Percentiles rank a stretch among this genome's conserved stretches.
Evolutionary conservation across 768 basidiomycete genomes (phyloP).

Genomic region (Trametes cinnabarina): DNA sequence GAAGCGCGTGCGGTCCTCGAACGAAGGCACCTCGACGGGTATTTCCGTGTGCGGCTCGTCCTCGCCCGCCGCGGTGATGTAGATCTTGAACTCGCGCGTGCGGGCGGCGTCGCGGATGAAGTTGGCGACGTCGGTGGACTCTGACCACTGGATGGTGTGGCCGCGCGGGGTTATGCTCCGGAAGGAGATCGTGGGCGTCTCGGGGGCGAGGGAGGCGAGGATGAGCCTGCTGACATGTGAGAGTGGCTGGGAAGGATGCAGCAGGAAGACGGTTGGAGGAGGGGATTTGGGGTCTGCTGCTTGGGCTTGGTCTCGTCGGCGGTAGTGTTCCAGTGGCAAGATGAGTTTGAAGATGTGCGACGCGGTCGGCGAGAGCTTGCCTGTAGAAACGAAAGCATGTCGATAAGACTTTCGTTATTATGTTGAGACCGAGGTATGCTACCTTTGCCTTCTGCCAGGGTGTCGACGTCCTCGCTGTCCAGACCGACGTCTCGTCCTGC

Average conservation of each 20-base stretch:
- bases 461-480: slow-evolving; percentile 23
- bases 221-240: slow-evolving; percentile 63
- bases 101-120: slow-evolving; percentile 64
- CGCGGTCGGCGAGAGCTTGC: slow-evolving; percentile 59
- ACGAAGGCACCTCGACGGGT: slow-evolving; percentile 59
- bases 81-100: slow-evolving; percentile 51
- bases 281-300: slow-evolving; percentile 24
- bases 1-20: slow-evolving; percentile 59
- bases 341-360: slow-evolving; percentile 68
- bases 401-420: neutral
- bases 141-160: slow-evolving; percentile 51
- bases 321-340: slow-evolving; percentile 42
- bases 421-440: neutral
- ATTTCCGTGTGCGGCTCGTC: slow-evolving; percentile 31
- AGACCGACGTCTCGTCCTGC: slow-evolving; percentile 11
- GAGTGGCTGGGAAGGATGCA: slow-evolving; percentile 69
- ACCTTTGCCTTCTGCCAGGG: slow-evolving; percentile 36
- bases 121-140: slow-evolving; percentile 62
- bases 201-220: slow-evolving; percentile 40
- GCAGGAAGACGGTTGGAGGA: slow-evolving; percentile 53
- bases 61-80: slow-evolving; percentile 24
- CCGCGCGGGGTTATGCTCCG: slow-evolving; percentile 36
- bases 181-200: slow-evolving; percentile 42
- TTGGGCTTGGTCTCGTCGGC: slow-evolving; percentile 13
- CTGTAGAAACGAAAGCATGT: slow-evolving; percentile 34